phyloP scores from a whole-genome alignment of 2,329 filamentous ascomycete genomes.

The Penicillium oxalicum region DNA sequence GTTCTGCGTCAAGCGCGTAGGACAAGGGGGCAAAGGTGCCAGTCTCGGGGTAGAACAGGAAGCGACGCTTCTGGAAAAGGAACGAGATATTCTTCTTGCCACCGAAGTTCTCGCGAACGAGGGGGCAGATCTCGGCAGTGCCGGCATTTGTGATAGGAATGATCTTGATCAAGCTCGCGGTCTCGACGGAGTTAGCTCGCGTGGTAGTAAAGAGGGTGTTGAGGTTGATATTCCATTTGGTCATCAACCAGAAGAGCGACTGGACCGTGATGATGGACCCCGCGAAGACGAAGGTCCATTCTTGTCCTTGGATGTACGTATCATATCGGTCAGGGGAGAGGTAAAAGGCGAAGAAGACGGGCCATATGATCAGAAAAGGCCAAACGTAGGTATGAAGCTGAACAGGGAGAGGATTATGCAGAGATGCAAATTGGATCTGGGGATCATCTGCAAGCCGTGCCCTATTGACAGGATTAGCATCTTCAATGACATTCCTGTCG shows the following conservation, averaged over 20 bases:
- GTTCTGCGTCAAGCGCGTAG: slow-evolving; percentile 78
- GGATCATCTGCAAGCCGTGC: slow-evolving; percentile 82
- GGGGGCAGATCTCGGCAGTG: slow-evolving; percentile 74
- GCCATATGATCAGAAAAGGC: slow-evolving; percentile 91
- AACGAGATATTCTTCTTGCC: slow-evolving; percentile 78
- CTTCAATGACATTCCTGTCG: background rate
- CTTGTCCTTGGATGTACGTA: slow-evolving; percentile 81
- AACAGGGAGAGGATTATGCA: slow-evolving; percentile 78
- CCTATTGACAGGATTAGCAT: slow-evolving; percentile 41
- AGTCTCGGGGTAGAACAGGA: slow-evolving; percentile 69
- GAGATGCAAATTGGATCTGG: slow-evolving; percentile 80
- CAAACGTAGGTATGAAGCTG: slow-evolving; percentile 83
- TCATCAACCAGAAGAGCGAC: slow-evolving; percentile 86
- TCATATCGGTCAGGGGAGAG: slow-evolving; percentile 78
- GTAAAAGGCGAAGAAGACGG: slow-evolving; percentile 82
- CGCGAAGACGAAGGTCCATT: slow-evolving; percentile 97
- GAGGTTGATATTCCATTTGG: slow-evolving; percentile 93
- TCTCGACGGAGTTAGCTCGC: slow-evolving; percentile 61
- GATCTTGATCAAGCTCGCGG: slow-evolving; percentile 85
- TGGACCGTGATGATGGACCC: slow-evolving; percentile 83
- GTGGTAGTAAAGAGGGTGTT: slow-evolving; percentile 74
- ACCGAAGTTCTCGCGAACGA: slow-evolving; percentile 68
- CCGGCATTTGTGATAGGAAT: slow-evolving; percentile 86
- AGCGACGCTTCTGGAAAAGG: slow-evolving; percentile 95
- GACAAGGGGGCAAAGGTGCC: slow-evolving; percentile 73